Base-by-base conservation (phyloP, 1,284 basidiomycete species). In the Singerocomus inundabilis region DNA sequence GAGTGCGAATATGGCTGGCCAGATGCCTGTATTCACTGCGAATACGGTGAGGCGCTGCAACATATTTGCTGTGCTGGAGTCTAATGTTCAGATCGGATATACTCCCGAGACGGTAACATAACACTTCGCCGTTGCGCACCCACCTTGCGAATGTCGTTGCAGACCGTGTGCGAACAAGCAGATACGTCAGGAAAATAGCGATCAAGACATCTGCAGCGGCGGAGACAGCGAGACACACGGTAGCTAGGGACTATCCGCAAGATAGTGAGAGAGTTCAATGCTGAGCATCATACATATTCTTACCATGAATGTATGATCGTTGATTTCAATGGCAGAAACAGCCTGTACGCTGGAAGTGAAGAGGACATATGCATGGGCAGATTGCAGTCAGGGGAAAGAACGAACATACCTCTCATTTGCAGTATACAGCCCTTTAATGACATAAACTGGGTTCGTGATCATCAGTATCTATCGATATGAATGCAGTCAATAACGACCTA, bases 41-140 rank as follows among this genome's bases (percentile, higher is more conserved):
- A 52, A 52, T 6, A 52, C 12, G 12, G 15, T 38, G 13, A 37
- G 51, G 31, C 51, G 51, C 21, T 56, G 44, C 18, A 59, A 35
- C 5, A 50, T 15, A 12, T 47, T 30, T 6, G 25, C 46, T 4
- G 55, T 46, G 0, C 58, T 62, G 16, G 33, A 1, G 5, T 9
- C 11, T 7, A 30, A 10, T 5, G n/a, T 16, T 2, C 21, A 12
- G 9, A 35, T 34, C 15, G n/a, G 18, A 38, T 24, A 18, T 5
- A 29, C 7, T 21, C 6, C 29, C 28, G n/a, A 38, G 10, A 13
- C 2, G 12, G 2, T 5, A 18, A 29, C 11, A 24, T 4, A 5
- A 24, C 5, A 12, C 11, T 49, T 11, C 6, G 10, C 9, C 21
- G 6, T 26, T 9, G 10, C 2, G 1, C 6, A 12, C 53, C 33